Percentiles rank a stretch among this genome's conserved stretches.
Conservation (phyloP, 2,329 filamentous ascomycete species). For the Ilyonectria robusta region DNA sequence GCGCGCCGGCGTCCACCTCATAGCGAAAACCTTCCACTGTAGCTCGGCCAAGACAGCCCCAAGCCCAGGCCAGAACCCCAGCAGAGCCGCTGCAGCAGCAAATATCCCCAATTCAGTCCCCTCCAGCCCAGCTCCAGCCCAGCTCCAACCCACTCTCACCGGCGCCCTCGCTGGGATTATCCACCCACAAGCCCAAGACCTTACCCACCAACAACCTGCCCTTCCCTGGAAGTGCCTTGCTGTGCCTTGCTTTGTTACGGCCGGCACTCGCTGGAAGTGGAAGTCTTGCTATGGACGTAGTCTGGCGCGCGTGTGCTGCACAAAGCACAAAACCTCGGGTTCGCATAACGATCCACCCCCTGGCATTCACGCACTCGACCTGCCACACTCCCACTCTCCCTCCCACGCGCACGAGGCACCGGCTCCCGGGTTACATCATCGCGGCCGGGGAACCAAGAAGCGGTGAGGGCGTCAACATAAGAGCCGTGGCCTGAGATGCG, state of each 20-base stretch:
- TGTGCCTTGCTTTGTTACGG: background rate
- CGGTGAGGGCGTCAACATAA: slow-evolving; percentile 45
- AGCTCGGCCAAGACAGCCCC: background rate
- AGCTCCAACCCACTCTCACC: slow-evolving; percentile 19
- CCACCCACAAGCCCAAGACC: slow-evolving; percentile 11
- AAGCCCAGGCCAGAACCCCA: slow-evolving; percentile 5
- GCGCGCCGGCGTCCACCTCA: slow-evolving; percentile 2
- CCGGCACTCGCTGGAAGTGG: slow-evolving; percentile 9
- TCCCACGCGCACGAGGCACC: slow-evolving; percentile 34
- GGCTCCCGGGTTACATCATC: slow-evolving; percentile 47
- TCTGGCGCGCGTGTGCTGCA: slow-evolving; percentile 24
- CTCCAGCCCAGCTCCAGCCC: slow-evolving; percentile 11
- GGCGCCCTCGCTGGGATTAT: slow-evolving; percentile 13
- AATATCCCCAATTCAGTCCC: background rate
- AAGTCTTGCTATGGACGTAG: background rate
- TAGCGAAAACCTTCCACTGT: background rate
- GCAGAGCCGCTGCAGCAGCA: background rate
- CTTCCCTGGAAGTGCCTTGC: slow-evolving; percentile 27
- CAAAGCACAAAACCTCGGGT: slow-evolving; percentile 45
- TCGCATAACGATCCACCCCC: slow-evolving; percentile 43
- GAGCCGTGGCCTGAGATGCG: slow-evolving; percentile 39
- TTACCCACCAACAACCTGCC: slow-evolving; percentile 22
- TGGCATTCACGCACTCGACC: slow-evolving; percentile 14
- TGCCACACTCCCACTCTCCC: slow-evolving; percentile 2
- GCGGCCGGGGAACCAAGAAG: slow-evolving; percentile 41